Conservation (phyloP, 116 monocot genomes). For the Zostera marina region DNA sequence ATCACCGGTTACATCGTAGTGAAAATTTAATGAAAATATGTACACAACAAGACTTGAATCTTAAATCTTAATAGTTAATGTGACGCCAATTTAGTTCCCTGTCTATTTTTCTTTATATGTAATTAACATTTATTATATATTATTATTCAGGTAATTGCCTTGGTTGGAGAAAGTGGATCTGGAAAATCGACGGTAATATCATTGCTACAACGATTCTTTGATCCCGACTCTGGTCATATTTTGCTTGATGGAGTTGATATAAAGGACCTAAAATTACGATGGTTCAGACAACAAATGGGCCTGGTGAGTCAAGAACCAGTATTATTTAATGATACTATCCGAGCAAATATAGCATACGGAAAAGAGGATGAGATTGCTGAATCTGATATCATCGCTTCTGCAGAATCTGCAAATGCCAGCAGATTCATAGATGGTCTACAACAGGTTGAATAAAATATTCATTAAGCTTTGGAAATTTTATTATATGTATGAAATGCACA, state of each 20-base stretch:
- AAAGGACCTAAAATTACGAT: conserved; percentile 22
- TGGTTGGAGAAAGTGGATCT: conserved; percentile 49
- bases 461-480: too few relatives aligned
- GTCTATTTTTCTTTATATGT: background rate
- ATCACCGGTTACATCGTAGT: too few relatives aligned
- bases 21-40: too few relatives aligned
- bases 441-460: conserved; percentile 7
- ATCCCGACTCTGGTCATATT: conserved; percentile 33
- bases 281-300: conserved; percentile 51
- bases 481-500: too few relatives aligned
- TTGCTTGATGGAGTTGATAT: conserved; percentile 32
- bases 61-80: too few relatives aligned
- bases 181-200: conserved; percentile 50
- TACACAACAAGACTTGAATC: too few relatives aligned
- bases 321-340: conserved; percentile 31
- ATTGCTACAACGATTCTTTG: conserved; percentile 41
- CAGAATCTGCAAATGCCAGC: conserved; percentile 40
- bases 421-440: conserved; percentile 27
- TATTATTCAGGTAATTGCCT: conserved; percentile 28
- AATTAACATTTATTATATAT: background rate
- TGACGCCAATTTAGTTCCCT: too few relatives aligned
- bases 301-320: conserved; percentile 39
- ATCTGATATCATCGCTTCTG: conserved; percentile 35
- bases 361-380: conserved; percentile 26
- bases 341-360: conserved; percentile 34